These are phyloP conservation scores for Bisporella sp. DNA, from an alignment of 2,329 filamentous ascomycete genomes.

Conservation along the genomic window DNA sequence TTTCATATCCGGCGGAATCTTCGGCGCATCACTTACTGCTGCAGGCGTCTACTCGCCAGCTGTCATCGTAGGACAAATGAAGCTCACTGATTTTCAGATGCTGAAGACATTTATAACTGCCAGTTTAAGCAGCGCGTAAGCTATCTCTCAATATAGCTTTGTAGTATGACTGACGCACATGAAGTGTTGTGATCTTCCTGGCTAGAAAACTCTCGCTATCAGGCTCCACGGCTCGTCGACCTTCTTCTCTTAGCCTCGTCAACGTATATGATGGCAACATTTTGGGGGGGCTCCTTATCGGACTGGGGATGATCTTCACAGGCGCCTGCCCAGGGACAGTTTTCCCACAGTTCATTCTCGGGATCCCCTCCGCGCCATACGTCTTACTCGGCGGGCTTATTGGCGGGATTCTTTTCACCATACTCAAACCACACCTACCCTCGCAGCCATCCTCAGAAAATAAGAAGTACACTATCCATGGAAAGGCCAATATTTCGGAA, in stretches of 20 bases:
- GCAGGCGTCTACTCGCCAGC: slow-evolving; percentile 54
- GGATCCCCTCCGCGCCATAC: slow-evolving; percentile 43
- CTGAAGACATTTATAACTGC: slow-evolving; percentile 56
- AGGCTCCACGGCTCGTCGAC: slow-evolving; percentile 24
- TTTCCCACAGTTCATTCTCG: slow-evolving; percentile 50
- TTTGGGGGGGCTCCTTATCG: slow-evolving; percentile 53
- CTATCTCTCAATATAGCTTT: slow-evolving; percentile 7
- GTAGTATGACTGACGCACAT: not conserved
- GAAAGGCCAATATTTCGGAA: slow-evolving; percentile 2
- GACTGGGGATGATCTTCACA: slow-evolving; percentile 59
- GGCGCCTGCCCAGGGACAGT: slow-evolving; percentile 61
- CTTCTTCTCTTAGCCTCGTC: slow-evolving; percentile 30
- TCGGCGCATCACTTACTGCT: slow-evolving; percentile 54
- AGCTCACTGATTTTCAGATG: slow-evolving; percentile 58
- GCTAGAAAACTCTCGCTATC: slow-evolving; percentile 33
- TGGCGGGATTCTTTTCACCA: slow-evolving; percentile 38
- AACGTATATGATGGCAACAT: slow-evolving; percentile 58
- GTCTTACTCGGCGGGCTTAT: slow-evolving; percentile 46
- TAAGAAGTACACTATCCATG: slow-evolving; percentile 13
- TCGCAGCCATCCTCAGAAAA: not conserved
- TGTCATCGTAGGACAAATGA: slow-evolving; percentile 55
- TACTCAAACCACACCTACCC: not conserved
- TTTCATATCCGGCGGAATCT: slow-evolving; percentile 41
- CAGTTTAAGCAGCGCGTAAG: slow-evolving; percentile 55
- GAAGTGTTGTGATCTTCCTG: slow-evolving; percentile 40